Evolutionary conservation across 2,329 filamentous ascomycete species (phyloP).

Genomic region (Tolypocladium inflatum): DNA sequence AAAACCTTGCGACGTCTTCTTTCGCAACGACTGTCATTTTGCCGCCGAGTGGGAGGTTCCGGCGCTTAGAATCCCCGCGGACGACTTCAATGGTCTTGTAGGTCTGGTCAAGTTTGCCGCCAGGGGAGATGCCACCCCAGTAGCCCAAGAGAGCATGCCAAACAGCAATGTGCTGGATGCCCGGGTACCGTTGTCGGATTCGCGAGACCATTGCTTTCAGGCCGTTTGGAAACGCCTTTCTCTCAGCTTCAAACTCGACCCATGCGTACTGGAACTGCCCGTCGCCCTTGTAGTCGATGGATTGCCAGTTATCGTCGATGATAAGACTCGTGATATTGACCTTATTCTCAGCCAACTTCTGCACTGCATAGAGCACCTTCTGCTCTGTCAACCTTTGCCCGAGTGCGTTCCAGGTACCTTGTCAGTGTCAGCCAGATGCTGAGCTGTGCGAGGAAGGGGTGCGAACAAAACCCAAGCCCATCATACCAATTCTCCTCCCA

Average conservation of each 20-base stretch:
- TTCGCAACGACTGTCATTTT: conserved; percentile 65
- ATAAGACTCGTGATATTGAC: conserved; percentile 81
- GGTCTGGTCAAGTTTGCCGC: conserved; percentile 61
- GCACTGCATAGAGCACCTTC: conserved; percentile 67
- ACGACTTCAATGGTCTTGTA: conserved; percentile 66
- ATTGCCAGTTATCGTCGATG: conserved; percentile 96
- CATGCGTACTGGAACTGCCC: conserved; percentile 54
- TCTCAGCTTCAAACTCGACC: conserved; percentile 80
- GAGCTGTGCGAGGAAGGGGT: background rate
- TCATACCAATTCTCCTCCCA: conserved; percentile 91
- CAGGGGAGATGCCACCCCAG: conserved; percentile 79
- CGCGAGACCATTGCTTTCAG: conserved; percentile 60
- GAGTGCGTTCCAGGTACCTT: conserved; percentile 84
- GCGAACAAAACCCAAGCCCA: conserved; percentile 75
- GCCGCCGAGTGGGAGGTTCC: conserved; percentile 44
- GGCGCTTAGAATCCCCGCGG: conserved; percentile 35
- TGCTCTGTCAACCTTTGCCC: conserved; percentile 75
- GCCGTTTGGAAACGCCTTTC: conserved; percentile 68
- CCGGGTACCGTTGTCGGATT: conserved; percentile 60
- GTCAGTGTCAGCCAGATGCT: conserved; percentile 6
- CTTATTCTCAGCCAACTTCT: conserved; percentile 57
- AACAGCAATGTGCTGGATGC: conserved; percentile 76
- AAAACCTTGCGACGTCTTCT: conserved; percentile 67
- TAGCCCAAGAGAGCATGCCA: conserved; percentile 90
- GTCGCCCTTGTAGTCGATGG: conserved; percentile 45